phyloP scores from a whole-genome alignment of 345 rosid species.

The Mallotus nudiflorus region DNA sequence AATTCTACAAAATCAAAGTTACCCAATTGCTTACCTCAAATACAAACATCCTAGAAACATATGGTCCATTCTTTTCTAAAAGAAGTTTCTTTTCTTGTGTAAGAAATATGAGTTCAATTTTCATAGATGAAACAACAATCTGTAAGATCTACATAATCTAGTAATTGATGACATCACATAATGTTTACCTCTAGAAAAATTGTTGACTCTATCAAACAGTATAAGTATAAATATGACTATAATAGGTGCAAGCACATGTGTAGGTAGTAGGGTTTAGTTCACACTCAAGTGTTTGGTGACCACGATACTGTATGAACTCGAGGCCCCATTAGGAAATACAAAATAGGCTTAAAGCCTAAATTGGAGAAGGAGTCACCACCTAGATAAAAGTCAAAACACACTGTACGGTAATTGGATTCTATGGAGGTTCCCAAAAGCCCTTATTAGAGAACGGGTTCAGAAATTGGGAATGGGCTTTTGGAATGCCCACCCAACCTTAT shows the following conservation, averaged over 20 bases:
- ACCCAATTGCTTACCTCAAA: constrained; percentile 57
- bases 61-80: constrained; percentile 80
- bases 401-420: too few relatives aligned
- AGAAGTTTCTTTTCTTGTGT: constrained; percentile 88
- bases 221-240: background rate
- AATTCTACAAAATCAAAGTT: background rate
- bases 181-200: background rate
- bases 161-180: background rate
- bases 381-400: too few relatives aligned
- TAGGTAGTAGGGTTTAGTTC: too few relatives aligned
- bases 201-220: background rate
- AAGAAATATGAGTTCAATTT: constrained; percentile 19
- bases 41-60: constrained; percentile 74
- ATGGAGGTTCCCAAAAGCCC: too few relatives aligned
- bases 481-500: too few relatives aligned
- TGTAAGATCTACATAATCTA: background rate
- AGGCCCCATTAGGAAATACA: too few relatives aligned
- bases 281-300: too few relatives aligned
- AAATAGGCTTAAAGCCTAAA: too few relatives aligned
- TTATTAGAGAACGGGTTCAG: too few relatives aligned
- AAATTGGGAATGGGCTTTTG: too few relatives aligned
- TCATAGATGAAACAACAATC: background rate
- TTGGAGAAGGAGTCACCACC: too few relatives aligned
- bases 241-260: background rate
- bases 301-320: too few relatives aligned